Evolutionary conservation across 805 yeast genomes (phyloP), one percentile per base, ranked within the genome.

Genomic region (Kodamaea jinghongensis): DNA sequence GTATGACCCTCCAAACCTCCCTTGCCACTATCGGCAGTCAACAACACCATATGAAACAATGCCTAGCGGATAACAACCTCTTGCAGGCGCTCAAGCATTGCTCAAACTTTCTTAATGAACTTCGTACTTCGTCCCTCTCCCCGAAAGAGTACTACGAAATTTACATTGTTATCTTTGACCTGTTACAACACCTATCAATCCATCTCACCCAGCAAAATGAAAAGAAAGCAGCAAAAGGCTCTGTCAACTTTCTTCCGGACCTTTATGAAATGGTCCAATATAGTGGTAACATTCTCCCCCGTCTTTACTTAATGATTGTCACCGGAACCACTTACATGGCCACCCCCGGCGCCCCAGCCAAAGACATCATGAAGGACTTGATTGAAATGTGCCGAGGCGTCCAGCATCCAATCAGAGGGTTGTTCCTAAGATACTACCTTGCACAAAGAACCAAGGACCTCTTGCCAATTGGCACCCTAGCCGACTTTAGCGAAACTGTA

Each of bases 371-470:
- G 79, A 86, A 85, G 60, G 99, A 93, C 58, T 84, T 93, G 95
- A 83, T 91, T 53, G 99, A 93, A 61, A 93, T 93, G 99, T 83
- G 95, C 48, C 76, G 95, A 29, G 99, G 97, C 11, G 96, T 91
- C 2, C 99, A 93, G 61, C 91, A 88, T 55, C 99, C 99, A 1
- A 78, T 88, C 22, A 71, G 96, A 42, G 99, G 99, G 2, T 67
- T 93, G 45, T 93, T 93, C 58, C 66, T 93, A 52, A 71, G 99
- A 34, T 90, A 93, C 65, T 93, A 88, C 60, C 66, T 93, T 28
- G 80, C 89, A 3, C 98, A 91, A 58, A 70, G 90, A 49, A 83
- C 87, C 11, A 84, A 89, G 44, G 81, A 79, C 54, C 63, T 76
- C 46, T 60, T 83, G 42, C 85, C 86, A 6, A 46, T 69, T 35